Conservation (phyloP, 176 grass and related monocot species). For the Secale cereale region DNA sequence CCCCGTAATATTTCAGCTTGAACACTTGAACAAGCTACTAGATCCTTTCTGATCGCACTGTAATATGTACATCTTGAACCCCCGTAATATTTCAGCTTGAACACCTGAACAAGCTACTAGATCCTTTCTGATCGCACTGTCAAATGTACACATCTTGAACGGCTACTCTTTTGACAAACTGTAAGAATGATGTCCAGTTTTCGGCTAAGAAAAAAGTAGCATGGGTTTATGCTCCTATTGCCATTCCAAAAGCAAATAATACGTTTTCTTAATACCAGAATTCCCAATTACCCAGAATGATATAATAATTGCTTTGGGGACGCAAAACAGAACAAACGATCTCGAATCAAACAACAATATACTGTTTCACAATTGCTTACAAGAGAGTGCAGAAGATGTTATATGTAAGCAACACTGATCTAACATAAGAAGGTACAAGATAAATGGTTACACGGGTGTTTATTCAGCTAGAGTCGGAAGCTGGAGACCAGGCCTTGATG, state of each 20-base stretch:
- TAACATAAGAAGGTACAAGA: conserved; percentile 11
- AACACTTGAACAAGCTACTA: neutral
- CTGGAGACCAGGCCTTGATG: conserved; percentile 74
- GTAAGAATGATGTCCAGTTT: neutral
- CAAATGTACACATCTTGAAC: conserved; percentile 13
- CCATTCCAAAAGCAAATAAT: neutral
- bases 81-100: conserved; percentile 2
- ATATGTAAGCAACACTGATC: conserved; percentile 23
- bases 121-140: neutral
- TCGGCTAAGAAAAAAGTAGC: neutral
- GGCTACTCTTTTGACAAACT: neutral
- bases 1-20: conserved; percentile 2
- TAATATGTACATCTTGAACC: conserved; percentile 16
- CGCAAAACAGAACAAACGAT: conserved; percentile 8
- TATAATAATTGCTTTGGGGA: neutral
- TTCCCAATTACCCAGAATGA: neutral
- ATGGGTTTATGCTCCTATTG: neutral
- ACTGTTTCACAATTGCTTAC: neutral
- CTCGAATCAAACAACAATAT: neutral
- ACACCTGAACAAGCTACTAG: neutral
- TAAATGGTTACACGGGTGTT: conserved; percentile 25
- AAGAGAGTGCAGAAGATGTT: neutral
- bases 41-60: neutral
- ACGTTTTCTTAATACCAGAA: neutral
- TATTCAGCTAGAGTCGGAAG: conserved; percentile 53